Conservation (phyloP, 1,284 basidiomycete species). For the Coniferiporia sulphurascens region DNA sequence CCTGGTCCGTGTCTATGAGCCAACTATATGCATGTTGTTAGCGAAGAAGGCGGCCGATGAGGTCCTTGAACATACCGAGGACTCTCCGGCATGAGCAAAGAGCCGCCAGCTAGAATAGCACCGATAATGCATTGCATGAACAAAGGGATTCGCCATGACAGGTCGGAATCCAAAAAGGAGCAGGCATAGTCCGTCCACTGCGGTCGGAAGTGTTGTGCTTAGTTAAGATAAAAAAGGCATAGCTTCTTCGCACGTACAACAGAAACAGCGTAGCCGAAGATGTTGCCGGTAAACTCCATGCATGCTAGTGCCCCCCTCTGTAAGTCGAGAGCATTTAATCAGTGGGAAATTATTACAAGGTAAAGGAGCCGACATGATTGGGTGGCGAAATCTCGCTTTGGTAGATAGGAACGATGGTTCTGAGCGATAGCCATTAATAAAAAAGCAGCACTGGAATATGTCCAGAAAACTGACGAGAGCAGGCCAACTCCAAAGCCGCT, state of each 20-base stretch:
- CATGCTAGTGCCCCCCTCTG: slow-evolving; percentile 89
- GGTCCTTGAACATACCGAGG: slow-evolving; percentile 54
- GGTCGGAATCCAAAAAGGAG: slow-evolving; percentile 79
- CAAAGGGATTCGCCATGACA: slow-evolving; percentile 81
- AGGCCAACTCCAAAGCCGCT: slow-evolving; percentile 94
- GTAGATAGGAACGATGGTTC: slow-evolving; percentile 96
- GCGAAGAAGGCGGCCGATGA: not conserved
- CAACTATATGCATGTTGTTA: slow-evolving; percentile 48
- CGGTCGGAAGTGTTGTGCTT: not conserved
- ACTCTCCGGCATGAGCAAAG: slow-evolving; percentile 88
- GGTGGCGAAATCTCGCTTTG: slow-evolving; percentile 97
- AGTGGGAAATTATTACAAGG: slow-evolving; percentile 10
- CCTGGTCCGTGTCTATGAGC: slow-evolving; percentile 87
- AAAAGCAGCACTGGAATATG: slow-evolving; percentile 7
- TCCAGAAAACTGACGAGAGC: slow-evolving; percentile 60
- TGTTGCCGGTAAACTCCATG: slow-evolving; percentile 95
- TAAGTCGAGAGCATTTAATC: slow-evolving; percentile 14
- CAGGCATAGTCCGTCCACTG: slow-evolving; percentile 96
- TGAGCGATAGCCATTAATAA: slow-evolving; percentile 27
- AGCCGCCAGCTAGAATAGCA: slow-evolving; percentile 74
- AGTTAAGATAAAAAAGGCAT: slow-evolving; percentile 3
- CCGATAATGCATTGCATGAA: slow-evolving; percentile 91
- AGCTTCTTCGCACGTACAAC: slow-evolving; percentile 59
- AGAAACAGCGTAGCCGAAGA: slow-evolving; percentile 91
- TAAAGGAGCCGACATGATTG: slow-evolving; percentile 63